Evolutionary conservation across 805 yeast species (phyloP).

Genomic region (Saturnispora saitoi): DNA sequence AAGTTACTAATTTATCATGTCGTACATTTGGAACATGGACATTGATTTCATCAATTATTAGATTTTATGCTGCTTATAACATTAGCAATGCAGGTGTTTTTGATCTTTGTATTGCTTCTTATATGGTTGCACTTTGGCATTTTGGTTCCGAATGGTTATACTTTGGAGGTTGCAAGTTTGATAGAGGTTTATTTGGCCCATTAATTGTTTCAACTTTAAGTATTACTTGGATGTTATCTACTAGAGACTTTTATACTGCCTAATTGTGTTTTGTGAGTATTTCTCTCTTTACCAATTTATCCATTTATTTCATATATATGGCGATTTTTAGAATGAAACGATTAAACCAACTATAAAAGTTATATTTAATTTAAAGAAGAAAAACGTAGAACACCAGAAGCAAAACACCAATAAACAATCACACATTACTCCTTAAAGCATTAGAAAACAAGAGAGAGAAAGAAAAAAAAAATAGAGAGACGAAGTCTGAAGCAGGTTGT

Average conservation of each 20-base stretch:
- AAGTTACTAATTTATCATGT: conserved; percentile 65
- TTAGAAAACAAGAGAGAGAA: neutral
- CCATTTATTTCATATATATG: neutral
- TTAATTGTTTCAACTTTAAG: conserved; percentile 67
- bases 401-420: neutral
- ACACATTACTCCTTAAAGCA: neutral
- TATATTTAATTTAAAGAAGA: no score
- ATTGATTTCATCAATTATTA: conserved; percentile 68
- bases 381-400: no score
- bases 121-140: conserved; percentile 74
- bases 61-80: conserved; percentile 81
- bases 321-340: neutral
- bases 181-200: conserved; percentile 87
- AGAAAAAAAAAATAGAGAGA: neutral
- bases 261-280: neutral
- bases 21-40: conserved; percentile 99
- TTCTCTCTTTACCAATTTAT: neutral
- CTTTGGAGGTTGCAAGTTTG: conserved; percentile 72
- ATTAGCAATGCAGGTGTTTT: conserved; percentile 62
- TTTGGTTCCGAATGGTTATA: conserved; percentile 77
- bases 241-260: conserved; percentile 50
- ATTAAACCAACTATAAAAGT: no score
- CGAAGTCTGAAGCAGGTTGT: neutral
- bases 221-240: conserved; percentile 73
- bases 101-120: conserved; percentile 72